Evolutionary conservation across 176 grass and related monocot genomes (phyloP).

Genomic region (Aegilops longissima): DNA sequence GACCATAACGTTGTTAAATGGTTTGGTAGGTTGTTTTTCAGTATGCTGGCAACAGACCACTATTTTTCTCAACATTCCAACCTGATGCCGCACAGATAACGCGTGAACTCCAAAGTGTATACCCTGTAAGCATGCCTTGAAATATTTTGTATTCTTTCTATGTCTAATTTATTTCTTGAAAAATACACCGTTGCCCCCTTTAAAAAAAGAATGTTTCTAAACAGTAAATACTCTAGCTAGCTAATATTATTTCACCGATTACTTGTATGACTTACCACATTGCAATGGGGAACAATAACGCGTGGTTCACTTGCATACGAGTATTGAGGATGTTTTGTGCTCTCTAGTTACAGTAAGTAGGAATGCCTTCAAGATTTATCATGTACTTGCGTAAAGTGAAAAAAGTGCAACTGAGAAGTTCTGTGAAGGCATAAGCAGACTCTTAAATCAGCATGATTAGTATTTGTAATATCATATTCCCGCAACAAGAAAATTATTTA

Average conservation of each 20-base stretch:
- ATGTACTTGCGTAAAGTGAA: background rate
- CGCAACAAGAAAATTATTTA: background rate
- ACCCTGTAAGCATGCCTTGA: conserved; percentile 63
- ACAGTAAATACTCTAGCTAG: background rate
- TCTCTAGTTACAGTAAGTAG: background rate
- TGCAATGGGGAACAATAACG: background rate
- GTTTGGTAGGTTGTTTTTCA: conserved; percentile 64
- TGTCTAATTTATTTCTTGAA: background rate
- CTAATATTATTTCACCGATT: background rate
- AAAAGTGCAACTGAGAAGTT: background rate
- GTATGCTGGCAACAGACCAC: conserved; percentile 55
- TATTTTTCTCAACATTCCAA: conserved; percentile 90
- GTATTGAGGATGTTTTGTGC: background rate
- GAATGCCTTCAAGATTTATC: background rate
- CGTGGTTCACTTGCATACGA: background rate
- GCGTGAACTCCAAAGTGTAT: conserved; percentile 58
- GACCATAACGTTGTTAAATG: background rate
- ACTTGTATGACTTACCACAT: background rate
- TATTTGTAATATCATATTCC: background rate
- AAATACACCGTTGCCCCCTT: background rate
- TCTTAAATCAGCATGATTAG: background rate
- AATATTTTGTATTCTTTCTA: background rate
- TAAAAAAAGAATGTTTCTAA: background rate
- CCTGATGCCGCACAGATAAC: conserved; percentile 67
- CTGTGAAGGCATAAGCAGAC: background rate